Conservation (phyloP, 495 filamentous ascomycete genomes). For the Aspergillus sparsus region DNA sequence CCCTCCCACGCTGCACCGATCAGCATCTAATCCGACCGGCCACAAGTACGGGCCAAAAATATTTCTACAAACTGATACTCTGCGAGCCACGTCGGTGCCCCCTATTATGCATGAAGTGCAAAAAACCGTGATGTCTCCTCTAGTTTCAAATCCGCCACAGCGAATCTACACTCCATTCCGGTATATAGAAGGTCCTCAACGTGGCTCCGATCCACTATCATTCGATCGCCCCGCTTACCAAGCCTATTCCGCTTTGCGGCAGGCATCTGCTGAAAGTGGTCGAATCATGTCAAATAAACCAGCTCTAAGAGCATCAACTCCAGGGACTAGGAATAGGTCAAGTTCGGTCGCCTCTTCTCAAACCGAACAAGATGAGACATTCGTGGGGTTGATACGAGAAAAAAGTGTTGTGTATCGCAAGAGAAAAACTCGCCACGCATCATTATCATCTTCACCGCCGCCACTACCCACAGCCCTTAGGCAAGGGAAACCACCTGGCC, state of each 20-base stretch:
- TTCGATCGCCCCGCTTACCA: conserved; percentile 47
- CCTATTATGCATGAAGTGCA: conserved; percentile 26
- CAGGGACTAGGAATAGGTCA: conserved; percentile 19
- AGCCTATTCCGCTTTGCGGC: conserved; percentile 48
- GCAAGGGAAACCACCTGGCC: conserved; percentile 25
- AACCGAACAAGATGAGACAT: conserved; percentile 43
- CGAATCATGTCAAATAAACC: conserved; percentile 45
- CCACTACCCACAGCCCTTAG: conserved; percentile 36
- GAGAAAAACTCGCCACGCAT: conserved; percentile 13
- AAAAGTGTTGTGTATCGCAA: conserved; percentile 45
- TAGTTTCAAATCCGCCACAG: conserved; percentile 43
- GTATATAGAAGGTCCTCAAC: conserved; percentile 50
- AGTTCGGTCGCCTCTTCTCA: conserved; percentile 23
- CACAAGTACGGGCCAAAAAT: conserved; percentile 17
- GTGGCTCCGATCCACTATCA: conserved; percentile 43
- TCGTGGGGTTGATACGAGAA: conserved; percentile 49
- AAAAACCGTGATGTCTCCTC: conserved; percentile 32
- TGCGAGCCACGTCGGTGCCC: conserved; percentile 32
- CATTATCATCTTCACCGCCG: conserved; percentile 27
- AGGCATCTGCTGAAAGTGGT: conserved; percentile 45
- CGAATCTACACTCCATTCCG: conserved; percentile 51
- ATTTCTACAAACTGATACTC: conserved; percentile 5
- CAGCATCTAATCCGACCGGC: conserved; percentile 26
- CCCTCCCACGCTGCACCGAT: conserved; percentile 20
- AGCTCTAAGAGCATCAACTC: conserved; percentile 6